These are phyloP conservation scores for Globisporangium heterothallicum DNA, from an alignment of 352 stramenopile genomes.

Conservation along the genomic window DNA sequence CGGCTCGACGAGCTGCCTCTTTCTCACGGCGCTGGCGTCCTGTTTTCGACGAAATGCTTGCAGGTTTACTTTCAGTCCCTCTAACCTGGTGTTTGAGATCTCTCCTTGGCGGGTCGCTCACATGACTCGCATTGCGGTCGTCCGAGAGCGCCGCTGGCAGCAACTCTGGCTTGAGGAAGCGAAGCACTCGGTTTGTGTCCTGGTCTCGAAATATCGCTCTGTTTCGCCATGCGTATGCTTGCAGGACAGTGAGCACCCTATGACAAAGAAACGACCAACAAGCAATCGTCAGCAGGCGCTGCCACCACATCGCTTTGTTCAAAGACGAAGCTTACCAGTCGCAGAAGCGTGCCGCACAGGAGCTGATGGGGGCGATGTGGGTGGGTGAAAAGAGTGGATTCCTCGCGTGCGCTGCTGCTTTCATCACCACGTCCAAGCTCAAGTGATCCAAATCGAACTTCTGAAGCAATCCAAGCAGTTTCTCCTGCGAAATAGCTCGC, in stretches of 20 bases:
- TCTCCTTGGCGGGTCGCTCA: conserved; percentile 7
- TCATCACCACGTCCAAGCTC: conserved; percentile 22
- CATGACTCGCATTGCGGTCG: not conserved
- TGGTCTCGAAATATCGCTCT: conserved; percentile 28
- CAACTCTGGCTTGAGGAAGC: conserved; percentile 48
- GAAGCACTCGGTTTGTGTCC: conserved; percentile 37
- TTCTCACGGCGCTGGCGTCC: conserved; percentile 8
- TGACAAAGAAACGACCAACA: not conserved
- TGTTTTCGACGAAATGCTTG: conserved; percentile 1
- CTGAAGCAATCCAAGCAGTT: conserved; percentile 42
- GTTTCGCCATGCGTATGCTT: conserved; percentile 68
- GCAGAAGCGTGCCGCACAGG: conserved; percentile 84
- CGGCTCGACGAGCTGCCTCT: conserved; percentile 33
- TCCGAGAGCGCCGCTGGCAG: conserved; percentile 19
- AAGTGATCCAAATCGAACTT: conserved; percentile 40
- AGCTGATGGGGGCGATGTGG: conserved; percentile 77
- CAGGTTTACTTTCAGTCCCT: not conserved
- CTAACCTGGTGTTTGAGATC: not conserved
- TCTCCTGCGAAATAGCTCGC: conserved; percentile 57
- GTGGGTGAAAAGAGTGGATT: conserved; percentile 64
- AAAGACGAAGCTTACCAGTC: conserved; percentile 53
- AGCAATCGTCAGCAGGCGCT: no score
- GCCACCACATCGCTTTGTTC: not conserved
- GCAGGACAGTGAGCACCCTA: conserved; percentile 54
- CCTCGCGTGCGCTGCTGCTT: conserved; percentile 39